These are phyloP conservation scores for Exophiala bonariae DNA, from an alignment of 2,329 filamentous ascomycete species.

Conservation along the genomic window DNA sequence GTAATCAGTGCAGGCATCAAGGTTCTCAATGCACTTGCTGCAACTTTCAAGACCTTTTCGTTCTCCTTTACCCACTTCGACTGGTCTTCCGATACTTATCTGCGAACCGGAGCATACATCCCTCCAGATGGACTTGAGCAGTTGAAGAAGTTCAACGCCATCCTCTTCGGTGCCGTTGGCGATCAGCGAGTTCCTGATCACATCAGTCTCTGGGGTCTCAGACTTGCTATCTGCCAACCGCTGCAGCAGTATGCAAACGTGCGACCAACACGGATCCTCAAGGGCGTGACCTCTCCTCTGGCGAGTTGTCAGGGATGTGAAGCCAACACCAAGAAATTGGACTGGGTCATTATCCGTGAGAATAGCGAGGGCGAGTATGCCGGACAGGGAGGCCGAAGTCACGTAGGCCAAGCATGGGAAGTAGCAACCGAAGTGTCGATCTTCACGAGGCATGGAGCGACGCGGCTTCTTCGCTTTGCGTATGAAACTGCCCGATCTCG, in stretches of 20 bases:
- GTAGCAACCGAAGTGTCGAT: conserved; percentile 62
- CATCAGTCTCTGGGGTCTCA: conserved; percentile 66
- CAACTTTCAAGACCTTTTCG: conserved; percentile 57
- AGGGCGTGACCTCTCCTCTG: conserved; percentile 57
- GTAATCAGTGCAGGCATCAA: conserved; percentile 64
- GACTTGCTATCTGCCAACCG: conserved; percentile 65
- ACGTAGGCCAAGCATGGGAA: conserved; percentile 60
- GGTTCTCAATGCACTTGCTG: conserved; percentile 53
- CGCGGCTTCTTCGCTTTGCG: conserved; percentile 62
- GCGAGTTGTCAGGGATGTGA: conserved; percentile 12
- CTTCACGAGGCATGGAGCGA: conserved; percentile 61
- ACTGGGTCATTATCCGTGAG: conserved; percentile 68
- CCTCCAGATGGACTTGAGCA: conserved; percentile 59
- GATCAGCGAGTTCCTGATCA: conserved; percentile 64
- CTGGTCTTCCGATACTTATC: conserved; percentile 68
- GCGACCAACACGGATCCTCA: conserved; percentile 62
- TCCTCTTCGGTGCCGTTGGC: conserved; percentile 68
- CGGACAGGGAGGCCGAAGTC: conserved; percentile 63
- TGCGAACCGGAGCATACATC: conserved; percentile 65
- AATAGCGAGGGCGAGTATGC: conserved; percentile 68
- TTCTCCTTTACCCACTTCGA: conserved; percentile 64
- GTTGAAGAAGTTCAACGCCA: conserved; percentile 62
- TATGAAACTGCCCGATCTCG: conserved; percentile 61
- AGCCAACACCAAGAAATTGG: conserved; percentile 55
- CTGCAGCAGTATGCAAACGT: conserved; percentile 71